Evolutionary conservation across 768 basidiomycete species (phyloP).

Genomic region (Termitomyces sp.): DNA sequence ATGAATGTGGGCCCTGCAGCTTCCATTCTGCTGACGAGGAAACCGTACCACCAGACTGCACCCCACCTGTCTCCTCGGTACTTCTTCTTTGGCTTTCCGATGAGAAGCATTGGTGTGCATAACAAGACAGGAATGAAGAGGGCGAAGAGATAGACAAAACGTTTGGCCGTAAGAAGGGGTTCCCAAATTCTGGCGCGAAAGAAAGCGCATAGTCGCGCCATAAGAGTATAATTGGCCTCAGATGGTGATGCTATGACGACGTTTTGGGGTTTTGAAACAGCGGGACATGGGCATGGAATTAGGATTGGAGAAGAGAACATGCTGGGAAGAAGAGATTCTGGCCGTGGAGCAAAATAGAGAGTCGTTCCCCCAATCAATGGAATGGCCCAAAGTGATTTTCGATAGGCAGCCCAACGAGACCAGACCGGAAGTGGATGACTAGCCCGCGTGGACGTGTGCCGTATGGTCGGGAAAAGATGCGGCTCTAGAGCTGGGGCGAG

Average conservation of each 20-base stretch:
- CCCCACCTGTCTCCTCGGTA: conserved; percentile 82
- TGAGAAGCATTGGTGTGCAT: conserved; percentile 76
- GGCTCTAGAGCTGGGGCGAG: conserved; percentile 10
- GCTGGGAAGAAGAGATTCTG: conserved; percentile 34
- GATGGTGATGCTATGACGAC: conserved; percentile 60
- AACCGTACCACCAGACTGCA: conserved; percentile 96
- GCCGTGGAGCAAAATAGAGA: conserved; percentile 41
- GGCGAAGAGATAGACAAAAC: conserved; percentile 78
- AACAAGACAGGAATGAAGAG: conserved; percentile 88
- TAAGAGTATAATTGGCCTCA: conserved; percentile 48
- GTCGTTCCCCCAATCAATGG: conserved; percentile 52
- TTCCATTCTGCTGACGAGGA: conserved; percentile 86
- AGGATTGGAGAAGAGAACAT: conserved; percentile 44
- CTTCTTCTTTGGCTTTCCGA: conserved; percentile 48
- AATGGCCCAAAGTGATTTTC: conserved; percentile 44
- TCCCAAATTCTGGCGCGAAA: conserved; percentile 68
- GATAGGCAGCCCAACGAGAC: conserved; percentile 18
- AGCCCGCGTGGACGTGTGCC: conserved; percentile 14
- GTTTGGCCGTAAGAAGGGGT: conserved; percentile 73
- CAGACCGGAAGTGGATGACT: conserved; percentile 22
- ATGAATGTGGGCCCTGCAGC: conserved; percentile 94
- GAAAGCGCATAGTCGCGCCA: conserved; percentile 36
- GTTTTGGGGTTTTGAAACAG: conserved; percentile 9
- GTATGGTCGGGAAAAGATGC: background rate
- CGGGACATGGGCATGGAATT: conserved; percentile 31